Evolutionary conservation across 2,329 filamentous ascomycete genomes (phyloP), one percentile per base, ranked within the genome.

Genomic region (Ophiostoma pallidulum): DNA sequence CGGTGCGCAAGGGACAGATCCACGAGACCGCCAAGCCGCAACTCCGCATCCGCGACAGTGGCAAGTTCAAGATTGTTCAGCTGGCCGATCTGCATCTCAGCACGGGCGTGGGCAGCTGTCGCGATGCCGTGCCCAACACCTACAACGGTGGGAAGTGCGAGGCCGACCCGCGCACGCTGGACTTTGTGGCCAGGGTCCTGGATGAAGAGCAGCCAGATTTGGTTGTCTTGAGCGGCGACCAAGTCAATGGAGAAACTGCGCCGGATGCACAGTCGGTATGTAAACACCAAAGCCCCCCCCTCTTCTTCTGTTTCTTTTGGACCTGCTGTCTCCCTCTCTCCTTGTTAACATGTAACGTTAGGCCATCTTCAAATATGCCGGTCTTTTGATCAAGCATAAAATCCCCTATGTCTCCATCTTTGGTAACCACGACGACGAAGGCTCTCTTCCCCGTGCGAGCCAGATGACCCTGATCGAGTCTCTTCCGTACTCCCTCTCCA

Each of bases 51-150:
- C 77, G 79, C 37, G 88, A 94, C 52, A 88, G 92, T 61, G 92
- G 91, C 26, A 88, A 84, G 57, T 97, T 97, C 71, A 97, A 97
- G 71, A 95, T 98, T 54, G 80, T 98, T 75, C 92, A 98, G 66
- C 73, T 94, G 47, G 85, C 89, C n/a, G 92, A 98, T 67, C 69
- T 97, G 52, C 92, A 98, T 65, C 69, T 98, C 48, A 91, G 88
- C 60, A 98, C 92, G 3, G 92, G 91, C 9, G 74, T 90, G 5
- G 92, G 92, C 9, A 67, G 68, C 38, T 98, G 92, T 61, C 80
- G 92, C 54, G 89, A 98, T 57, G 79, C 88, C n/a, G 74, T 91
- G 55, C 90, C 90, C 0, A 76, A 80, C 52, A 75, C 74, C 41
- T 77, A 79, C 55, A 78, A 87, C 45, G 82, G 81, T 5, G 85